These are phyloP conservation scores for Lophiotrema nucula DNA, from an alignment of 495 filamentous ascomycete species.

Conservation along the genomic window DNA sequence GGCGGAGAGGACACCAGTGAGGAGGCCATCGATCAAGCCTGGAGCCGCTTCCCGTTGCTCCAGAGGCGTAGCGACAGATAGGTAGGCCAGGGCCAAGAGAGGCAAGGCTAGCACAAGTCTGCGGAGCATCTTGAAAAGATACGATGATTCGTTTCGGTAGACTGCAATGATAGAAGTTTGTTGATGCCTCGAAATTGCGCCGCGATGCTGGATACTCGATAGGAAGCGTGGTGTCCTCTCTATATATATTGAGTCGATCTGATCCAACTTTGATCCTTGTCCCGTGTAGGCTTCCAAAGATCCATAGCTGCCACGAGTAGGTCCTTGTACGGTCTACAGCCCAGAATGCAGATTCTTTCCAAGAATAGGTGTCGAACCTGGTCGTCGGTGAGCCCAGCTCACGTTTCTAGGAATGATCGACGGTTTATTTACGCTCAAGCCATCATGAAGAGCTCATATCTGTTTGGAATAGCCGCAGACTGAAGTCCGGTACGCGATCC, in stretches of 20 bases:
- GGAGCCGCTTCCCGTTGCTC: conserved; percentile 10
- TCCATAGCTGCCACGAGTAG: not conserved
- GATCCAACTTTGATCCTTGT: not conserved
- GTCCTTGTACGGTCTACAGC: not conserved
- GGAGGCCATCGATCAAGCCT: conserved; percentile 23
- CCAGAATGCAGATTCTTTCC: too few relatives aligned
- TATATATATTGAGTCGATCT: not conserved
- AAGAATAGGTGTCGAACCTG: not conserved
- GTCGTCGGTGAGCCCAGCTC: not conserved
- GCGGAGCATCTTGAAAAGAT: conserved; percentile 8
- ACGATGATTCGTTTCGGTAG: not conserved
- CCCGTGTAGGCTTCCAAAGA: not conserved
- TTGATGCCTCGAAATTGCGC: too few relatives aligned
- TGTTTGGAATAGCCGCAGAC: not conserved
- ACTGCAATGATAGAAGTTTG: not conserved
- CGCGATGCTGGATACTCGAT: too few relatives aligned
- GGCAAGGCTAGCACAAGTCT: not conserved
- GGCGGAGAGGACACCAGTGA: conserved; percentile 5
- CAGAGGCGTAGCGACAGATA: conserved; percentile 10
- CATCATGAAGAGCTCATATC: not conserved
- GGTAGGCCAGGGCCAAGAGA: conserved; percentile 4
- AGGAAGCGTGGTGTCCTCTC: not conserved
- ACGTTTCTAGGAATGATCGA: not conserved
- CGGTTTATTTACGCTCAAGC: not conserved
- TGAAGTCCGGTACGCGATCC: not conserved